These are phyloP conservation scores for Aureobasidium lini DNA, from an alignment of 2,329 filamentous ascomycete species.

Conservation along the genomic window DNA sequence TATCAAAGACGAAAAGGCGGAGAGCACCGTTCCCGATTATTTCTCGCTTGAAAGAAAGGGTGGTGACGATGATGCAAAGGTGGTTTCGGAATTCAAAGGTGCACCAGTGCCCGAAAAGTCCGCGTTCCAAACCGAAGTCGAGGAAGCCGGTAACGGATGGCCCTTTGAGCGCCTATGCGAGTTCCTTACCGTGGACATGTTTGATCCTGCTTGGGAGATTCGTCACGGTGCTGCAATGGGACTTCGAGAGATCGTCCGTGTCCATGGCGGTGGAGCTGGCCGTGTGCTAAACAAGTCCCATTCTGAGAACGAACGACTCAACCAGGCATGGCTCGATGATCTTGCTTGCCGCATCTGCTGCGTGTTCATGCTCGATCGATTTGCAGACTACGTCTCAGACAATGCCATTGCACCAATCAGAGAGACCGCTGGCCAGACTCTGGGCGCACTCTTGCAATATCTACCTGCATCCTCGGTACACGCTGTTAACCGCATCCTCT, in stretches of 20 bases:
- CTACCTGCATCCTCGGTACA: conserved; percentile 73
- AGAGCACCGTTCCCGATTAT: conserved; percentile 55
- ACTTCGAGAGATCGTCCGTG: conserved; percentile 78
- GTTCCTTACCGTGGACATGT: conserved; percentile 86
- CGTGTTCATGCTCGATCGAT: conserved; percentile 94
- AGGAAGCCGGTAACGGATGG: conserved; percentile 77
- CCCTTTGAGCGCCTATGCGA: conserved; percentile 91
- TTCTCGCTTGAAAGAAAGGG: conserved; percentile 80
- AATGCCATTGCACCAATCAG: conserved; percentile 94
- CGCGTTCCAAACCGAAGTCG: conserved; percentile 69
- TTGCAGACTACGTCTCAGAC: conserved; percentile 96
- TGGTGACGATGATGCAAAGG: conserved; percentile 81
- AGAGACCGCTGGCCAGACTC: conserved; percentile 88
- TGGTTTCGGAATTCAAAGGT: conserved; percentile 94
- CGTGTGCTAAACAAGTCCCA: conserved; percentile 62
- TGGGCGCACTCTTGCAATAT: conserved; percentile 82
- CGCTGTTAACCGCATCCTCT: conserved; percentile 74
- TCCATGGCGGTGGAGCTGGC: conserved; percentile 86
- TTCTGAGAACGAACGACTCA: conserved; percentile 68
- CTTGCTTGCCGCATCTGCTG: conserved; percentile 90
- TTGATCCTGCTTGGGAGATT: conserved; percentile 90
- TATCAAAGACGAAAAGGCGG: conserved; percentile 46
- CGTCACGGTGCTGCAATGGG: conserved; percentile 95
- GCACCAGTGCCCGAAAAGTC: conserved; percentile 73
- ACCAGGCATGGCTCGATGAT: conserved; percentile 85